Conservation (phyloP, 2,329 filamentous ascomycete species). For the Fusarium pseudonygamai region DNA sequence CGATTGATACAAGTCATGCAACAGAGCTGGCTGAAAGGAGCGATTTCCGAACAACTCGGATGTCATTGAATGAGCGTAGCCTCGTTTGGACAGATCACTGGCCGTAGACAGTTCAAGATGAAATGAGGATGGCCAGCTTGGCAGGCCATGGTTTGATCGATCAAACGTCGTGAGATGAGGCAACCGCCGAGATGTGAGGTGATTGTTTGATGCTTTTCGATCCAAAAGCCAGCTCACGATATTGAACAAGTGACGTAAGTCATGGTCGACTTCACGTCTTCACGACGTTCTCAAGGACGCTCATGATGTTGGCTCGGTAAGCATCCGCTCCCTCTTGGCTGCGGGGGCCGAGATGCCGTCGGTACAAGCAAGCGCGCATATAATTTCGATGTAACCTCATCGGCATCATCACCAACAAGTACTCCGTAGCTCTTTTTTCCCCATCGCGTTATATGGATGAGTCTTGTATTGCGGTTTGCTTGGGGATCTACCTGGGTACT, state of each 20-base stretch:
- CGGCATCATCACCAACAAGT: not conserved
- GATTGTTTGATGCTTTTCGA: not conserved
- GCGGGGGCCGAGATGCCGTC: not conserved
- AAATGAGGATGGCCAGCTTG: slow-evolving; percentile 15
- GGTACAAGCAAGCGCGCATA: slow-evolving; percentile 23
- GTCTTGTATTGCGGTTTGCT: not conserved
- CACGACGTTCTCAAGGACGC: not conserved
- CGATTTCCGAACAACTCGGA: slow-evolving; percentile 19
- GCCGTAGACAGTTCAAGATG: slow-evolving; percentile 5
- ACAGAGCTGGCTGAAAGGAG: slow-evolving; percentile 25
- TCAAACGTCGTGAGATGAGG: slow-evolving; percentile 22
- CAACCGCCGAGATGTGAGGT: slow-evolving; percentile 11
- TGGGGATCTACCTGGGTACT: not conserved
- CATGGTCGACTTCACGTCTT: not conserved
- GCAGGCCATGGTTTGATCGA: slow-evolving; percentile 26
- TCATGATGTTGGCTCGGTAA: not conserved
- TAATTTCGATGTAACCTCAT: slow-evolving; percentile 4
- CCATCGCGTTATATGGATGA: slow-evolving; percentile 1
- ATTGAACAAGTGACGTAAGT: not conserved
- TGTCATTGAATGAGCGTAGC: slow-evolving; percentile 7
- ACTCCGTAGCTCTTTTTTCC: not conserved
- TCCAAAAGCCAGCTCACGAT: not conserved
- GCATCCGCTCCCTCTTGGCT: not conserved
- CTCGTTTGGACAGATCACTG: slow-evolving; percentile 11
- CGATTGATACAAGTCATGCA: slow-evolving; percentile 41